Conservation (phyloP, 2,329 filamentous ascomycete species). For the Cordyceps fumosorosea region DNA sequence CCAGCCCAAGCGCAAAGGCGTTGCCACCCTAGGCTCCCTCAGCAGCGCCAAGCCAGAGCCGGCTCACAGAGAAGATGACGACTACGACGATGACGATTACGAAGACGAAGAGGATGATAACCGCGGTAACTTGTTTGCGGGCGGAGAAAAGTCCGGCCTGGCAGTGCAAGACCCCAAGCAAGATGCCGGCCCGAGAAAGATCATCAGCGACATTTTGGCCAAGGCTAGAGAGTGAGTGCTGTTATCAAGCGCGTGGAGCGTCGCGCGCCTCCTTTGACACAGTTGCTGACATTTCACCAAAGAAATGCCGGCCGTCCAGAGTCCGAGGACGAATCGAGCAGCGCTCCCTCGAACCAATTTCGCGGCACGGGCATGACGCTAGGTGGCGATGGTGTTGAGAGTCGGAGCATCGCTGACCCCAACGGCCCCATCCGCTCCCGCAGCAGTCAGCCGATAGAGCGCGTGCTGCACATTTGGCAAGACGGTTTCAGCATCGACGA, state of each 20-base stretch:
- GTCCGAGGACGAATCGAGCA: constrained; percentile 40
- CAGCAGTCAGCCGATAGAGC: constrained; percentile 49
- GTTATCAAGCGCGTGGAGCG: too few relatives aligned
- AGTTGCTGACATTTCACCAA: background rate
- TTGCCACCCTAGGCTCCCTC: constrained; percentile 54
- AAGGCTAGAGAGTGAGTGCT: constrained; percentile 53
- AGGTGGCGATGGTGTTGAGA: constrained; percentile 69
- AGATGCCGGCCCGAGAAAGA: constrained; percentile 43
- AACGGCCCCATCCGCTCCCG: constrained; percentile 23
- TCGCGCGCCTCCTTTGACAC: too few relatives aligned
- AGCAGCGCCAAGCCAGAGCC: constrained; percentile 34
- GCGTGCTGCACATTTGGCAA: constrained; percentile 71
- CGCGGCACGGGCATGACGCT: constrained; percentile 67
- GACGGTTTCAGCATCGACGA: constrained; percentile 84
- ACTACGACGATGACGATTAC: constrained; percentile 52
- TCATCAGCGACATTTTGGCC: constrained; percentile 58
- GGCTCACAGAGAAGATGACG: constrained; percentile 47
- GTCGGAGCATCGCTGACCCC: constrained; percentile 60
- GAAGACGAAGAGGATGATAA: constrained; percentile 52
- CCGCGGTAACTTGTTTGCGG: constrained; percentile 67
- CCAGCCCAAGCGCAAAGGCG: constrained; percentile 50
- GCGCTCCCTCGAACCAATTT: constrained; percentile 51
- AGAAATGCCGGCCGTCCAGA: constrained; percentile 57
- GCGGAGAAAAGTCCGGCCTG: constrained; percentile 74
- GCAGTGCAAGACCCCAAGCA: constrained; percentile 58